Evolutionary conservation across 129 eudicot species (phyloP), one percentile per base, ranked within the genome.

Genomic region (Flaveria brownii): DNA sequence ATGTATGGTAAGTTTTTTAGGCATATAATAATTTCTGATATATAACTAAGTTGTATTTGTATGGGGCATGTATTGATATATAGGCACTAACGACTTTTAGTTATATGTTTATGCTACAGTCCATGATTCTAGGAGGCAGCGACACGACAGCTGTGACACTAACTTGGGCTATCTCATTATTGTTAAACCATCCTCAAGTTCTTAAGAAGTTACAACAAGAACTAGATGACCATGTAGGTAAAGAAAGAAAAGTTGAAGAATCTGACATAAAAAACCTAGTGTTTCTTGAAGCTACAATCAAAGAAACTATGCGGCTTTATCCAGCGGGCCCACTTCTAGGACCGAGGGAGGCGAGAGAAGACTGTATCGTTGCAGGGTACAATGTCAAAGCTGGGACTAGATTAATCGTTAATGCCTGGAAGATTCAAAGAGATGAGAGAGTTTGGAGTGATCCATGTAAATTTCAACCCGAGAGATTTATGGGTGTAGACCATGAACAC

Each of bases 391-490:
- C 79, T 6, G 84, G 76, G 60, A 85, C 82, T 2, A 71, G 78
- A 4, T 68, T 85, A 1, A 41, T 82, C 5, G 66, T 75, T 33
- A 85, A 82, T 13, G 51, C 70, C 4, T 81, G 71, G 70, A 85
- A 81, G 79, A 14, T 85, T 30, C 88, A 82, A 14, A 81, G 82
- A 0, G 88, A 85, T 45, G 71, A 82, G 12, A 39, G 25, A 8
- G 80, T 84, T 30, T 78, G 83, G 86, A 15, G 22, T 2, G 50
- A 78, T 11, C 77, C 88, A 4, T 20, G 15, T 20, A 72, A 78
- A 16, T 85, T 82, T 49, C 17, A 25, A 42, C 86, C 88, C 0
- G 82, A 82, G 75, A 74, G 86, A 43, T 85, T 85, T 60, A 56
- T 82, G 60, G 80, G 75, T 78, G 9, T 74, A 2, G 70, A 41